Evolutionary conservation across 805 yeast species (phyloP).

Genomic region (Candida alai): DNA sequence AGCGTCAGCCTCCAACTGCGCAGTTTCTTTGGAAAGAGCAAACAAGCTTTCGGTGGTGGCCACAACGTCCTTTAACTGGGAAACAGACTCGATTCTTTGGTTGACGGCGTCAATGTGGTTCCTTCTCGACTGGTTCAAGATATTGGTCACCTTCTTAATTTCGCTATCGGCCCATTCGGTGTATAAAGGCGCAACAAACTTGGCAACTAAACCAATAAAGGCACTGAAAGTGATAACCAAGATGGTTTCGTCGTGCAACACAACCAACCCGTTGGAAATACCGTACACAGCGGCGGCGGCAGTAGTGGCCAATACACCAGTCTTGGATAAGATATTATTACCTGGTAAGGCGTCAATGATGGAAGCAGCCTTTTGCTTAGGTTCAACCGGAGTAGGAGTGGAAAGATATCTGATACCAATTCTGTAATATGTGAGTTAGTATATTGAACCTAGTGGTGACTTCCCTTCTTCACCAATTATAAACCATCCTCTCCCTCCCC

Average conservation of each 20-base stretch:
- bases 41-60: slow-evolving; percentile 87
- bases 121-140: slow-evolving; percentile 82
- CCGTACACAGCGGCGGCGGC: slow-evolving; percentile 95
- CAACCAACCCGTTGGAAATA: slow-evolving; percentile 87
- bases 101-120: slow-evolving; percentile 92
- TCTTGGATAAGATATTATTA: slow-evolving; percentile 79
- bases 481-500: too few relatives aligned
- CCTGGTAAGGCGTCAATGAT: slow-evolving; percentile 94
- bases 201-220: slow-evolving; percentile 71
- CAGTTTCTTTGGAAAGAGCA: slow-evolving; percentile 94
- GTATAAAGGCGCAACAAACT: slow-evolving; percentile 90
- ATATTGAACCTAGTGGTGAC: slow-evolving; percentile 8
- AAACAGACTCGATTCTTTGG: slow-evolving; percentile 83
- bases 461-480: too few relatives aligned
- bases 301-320: slow-evolving; percentile 91
- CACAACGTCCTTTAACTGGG: slow-evolving; percentile 88
- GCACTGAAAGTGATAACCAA: slow-evolving; percentile 77
- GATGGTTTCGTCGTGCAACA: slow-evolving; percentile 91
- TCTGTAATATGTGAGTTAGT: slow-evolving; percentile 33
- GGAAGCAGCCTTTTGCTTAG: slow-evolving; percentile 86
- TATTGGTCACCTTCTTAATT: slow-evolving; percentile 72
- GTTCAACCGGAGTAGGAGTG: slow-evolving; percentile 70
- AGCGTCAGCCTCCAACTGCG: slow-evolving; percentile 88
- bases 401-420: slow-evolving; percentile 65
- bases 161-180: slow-evolving; percentile 90